Percentiles rank a stretch among this genome's conserved stretches.
Conservation (phyloP, 768 basidiomycete species). For the Trametopsis cervina region DNA sequence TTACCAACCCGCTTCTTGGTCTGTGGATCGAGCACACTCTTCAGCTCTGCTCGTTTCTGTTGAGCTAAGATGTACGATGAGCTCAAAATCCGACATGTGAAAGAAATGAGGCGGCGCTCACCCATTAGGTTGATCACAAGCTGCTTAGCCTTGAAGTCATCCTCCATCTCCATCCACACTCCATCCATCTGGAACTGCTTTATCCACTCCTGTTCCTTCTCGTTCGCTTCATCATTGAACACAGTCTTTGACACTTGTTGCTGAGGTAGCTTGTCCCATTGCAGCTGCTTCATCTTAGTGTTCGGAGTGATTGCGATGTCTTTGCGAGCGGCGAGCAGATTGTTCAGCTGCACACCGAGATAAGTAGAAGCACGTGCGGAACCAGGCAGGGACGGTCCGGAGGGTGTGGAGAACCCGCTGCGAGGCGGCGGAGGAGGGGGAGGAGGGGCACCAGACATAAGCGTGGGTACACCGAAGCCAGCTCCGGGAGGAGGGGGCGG, state of each 20-base stretch:
- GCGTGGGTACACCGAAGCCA: constrained; percentile 21
- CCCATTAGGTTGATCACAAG: constrained; percentile 87
- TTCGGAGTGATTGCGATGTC: constrained; percentile 79
- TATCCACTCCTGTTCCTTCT: constrained; percentile 74
- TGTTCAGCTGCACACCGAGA: constrained; percentile 49
- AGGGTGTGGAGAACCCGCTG: constrained; percentile 26
- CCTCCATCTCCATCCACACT: constrained; percentile 94
- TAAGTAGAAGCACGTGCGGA: constrained; percentile 58
- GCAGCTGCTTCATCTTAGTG: constrained; percentile 94
- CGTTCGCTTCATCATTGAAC: constrained; percentile 66
- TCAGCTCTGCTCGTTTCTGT: constrained; percentile 82
- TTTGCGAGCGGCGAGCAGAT: constrained; percentile 63
- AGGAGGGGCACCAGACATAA: constrained; percentile 20
- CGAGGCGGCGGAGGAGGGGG: constrained; percentile 32
- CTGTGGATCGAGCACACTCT: constrained; percentile 85
- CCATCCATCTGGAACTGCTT: constrained; percentile 78
- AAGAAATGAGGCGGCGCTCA: constrained; percentile 25
- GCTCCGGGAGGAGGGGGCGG: constrained; percentile 30
- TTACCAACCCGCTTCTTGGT: constrained; percentile 91
- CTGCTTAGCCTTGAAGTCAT: constrained; percentile 96
- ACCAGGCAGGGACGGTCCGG: constrained; percentile 28
- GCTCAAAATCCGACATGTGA: neutral
- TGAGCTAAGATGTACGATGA: constrained; percentile 38
- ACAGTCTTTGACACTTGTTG: constrained; percentile 79
- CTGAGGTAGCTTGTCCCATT: constrained; percentile 97